phyloP scores from a whole-genome alignment of 106 monocot species.

The Dendrobium huoshanense region DNA sequence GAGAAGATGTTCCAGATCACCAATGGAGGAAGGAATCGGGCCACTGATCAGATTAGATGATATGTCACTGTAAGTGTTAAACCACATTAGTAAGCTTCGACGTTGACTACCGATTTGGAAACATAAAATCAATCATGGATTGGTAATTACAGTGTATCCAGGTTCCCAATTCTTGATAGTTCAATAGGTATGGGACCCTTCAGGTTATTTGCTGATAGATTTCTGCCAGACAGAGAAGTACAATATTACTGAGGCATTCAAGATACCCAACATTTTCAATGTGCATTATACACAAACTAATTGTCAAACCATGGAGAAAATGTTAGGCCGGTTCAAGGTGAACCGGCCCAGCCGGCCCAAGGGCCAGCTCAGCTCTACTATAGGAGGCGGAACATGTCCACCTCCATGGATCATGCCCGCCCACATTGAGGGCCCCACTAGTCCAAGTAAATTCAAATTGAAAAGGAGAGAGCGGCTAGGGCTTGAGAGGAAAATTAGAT shows the following conservation, averaged over 20 bases:
- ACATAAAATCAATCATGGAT: not conserved
- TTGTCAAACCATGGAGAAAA: not conserved
- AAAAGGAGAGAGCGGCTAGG: too few species aligned
- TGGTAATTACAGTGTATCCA: conserved; percentile 84
- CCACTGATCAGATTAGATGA: conserved; percentile 74
- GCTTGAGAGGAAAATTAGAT: too few species aligned
- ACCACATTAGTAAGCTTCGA: not conserved
- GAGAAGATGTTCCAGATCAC: conserved; percentile 88
- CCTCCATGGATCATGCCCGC: too few species aligned
- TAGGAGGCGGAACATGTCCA: too few species aligned
- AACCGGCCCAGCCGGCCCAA: too few species aligned
- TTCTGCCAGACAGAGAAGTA: conserved; percentile 35
- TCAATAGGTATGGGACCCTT: conserved; percentile 80
- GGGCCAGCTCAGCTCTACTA: too few species aligned
- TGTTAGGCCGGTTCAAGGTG: too few species aligned
- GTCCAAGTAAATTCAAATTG: too few species aligned
- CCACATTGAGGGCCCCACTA: too few species aligned
- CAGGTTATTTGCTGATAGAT: conserved; percentile 80
- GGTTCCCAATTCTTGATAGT: conserved; percentile 72
- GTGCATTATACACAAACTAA: not conserved
- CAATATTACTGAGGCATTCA: not conserved
- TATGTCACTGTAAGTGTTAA: conserved; percentile 51
- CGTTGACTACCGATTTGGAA: not conserved
- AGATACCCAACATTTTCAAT: not conserved
- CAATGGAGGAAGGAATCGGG: conserved; percentile 77